Evolutionary conservation across 768 basidiomycete genomes (phyloP).

Genomic region (Suillus weaverae): DNA sequence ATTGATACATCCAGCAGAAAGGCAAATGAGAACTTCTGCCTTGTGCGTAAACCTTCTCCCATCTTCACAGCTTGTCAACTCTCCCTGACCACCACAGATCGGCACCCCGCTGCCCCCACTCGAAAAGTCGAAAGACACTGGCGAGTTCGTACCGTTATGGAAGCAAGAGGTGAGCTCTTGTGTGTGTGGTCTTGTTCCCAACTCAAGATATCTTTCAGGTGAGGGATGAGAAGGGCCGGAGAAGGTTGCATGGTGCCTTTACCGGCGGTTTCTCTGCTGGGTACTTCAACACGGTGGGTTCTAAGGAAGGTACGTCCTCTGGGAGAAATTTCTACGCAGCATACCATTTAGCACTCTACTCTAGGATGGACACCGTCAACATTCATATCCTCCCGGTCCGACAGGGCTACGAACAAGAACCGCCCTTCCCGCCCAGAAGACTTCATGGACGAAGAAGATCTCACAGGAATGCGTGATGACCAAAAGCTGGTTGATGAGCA

Average conservation of each 20-base stretch:
- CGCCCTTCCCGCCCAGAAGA: slow-evolving; percentile 75
- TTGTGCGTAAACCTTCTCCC: slow-evolving; percentile 46
- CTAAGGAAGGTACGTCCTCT: slow-evolving; percentile 75
- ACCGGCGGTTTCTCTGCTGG: slow-evolving; percentile 98
- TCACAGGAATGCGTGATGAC: slow-evolving; percentile 76
- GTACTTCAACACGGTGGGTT: slow-evolving; percentile 95
- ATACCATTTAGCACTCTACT: not conserved
- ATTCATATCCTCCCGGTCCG: slow-evolving; percentile 85
- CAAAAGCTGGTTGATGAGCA: slow-evolving; percentile 75
- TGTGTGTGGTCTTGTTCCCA: slow-evolving; percentile 20
- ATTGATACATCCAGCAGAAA: slow-evolving; percentile 68
- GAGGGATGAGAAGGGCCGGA: slow-evolving; percentile 88
- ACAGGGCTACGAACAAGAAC: slow-evolving; percentile 57
- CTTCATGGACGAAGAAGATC: slow-evolving; percentile 99
- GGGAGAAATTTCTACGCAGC: not conserved
- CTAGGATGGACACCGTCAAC: slow-evolving; percentile 95
- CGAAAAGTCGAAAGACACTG: slow-evolving; percentile 89
- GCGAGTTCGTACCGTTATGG: slow-evolving; percentile 97
- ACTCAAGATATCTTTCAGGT: slow-evolving; percentile 49
- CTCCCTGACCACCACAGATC: slow-evolving; percentile 51
- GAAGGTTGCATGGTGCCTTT: slow-evolving; percentile 96
- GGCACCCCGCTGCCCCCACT: slow-evolving; percentile 93
- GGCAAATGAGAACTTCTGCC: slow-evolving; percentile 83
- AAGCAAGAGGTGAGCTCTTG: slow-evolving; percentile 80
- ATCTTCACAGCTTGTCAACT: slow-evolving; percentile 5